Evolutionary conservation across 2,329 filamentous ascomycete genomes (phyloP).

Genomic region (Venturia pyrina): DNA sequence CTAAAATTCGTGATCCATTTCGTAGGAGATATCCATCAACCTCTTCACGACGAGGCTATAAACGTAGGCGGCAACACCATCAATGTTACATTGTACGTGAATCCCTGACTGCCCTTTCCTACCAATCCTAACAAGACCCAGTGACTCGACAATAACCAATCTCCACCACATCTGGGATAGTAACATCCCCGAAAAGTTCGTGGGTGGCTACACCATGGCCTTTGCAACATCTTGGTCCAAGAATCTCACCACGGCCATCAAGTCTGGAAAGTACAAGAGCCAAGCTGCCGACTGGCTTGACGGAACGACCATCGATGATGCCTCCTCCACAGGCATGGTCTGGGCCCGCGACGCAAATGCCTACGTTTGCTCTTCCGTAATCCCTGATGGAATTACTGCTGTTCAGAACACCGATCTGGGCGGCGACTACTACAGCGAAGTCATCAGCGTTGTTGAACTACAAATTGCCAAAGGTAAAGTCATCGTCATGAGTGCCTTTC

Average conservation of each 20-base stretch:
- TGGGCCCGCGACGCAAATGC: constrained; percentile 35
- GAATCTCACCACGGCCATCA: constrained; percentile 27
- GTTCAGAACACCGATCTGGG: constrained; percentile 29
- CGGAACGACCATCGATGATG: constrained; percentile 27
- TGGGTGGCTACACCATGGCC: constrained; percentile 28
- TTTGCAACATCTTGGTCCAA: constrained; percentile 30
- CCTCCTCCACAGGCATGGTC: constrained; percentile 26
- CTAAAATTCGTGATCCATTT: constrained; percentile 43
- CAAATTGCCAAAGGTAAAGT: constrained; percentile 33
- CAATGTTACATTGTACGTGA: constrained; percentile 33
- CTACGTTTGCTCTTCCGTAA: constrained; percentile 32
- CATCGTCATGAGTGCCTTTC: neutral
- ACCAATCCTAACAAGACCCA: neutral
- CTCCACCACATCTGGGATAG: constrained; percentile 35
- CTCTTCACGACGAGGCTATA: constrained; percentile 47
- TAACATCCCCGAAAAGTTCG: constrained; percentile 25
- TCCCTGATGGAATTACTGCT: constrained; percentile 28
- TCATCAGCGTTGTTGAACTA: constrained; percentile 29
- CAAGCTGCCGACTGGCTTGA: constrained; percentile 25
- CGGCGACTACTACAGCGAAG: constrained; percentile 26
- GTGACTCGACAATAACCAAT: constrained; percentile 23
- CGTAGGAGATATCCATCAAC: constrained; percentile 66
- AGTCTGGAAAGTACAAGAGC: constrained; percentile 28
- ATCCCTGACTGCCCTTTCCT: neutral
- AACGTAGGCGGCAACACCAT: constrained; percentile 35